Evolutionary conservation across 1,284 basidiomycete species (phyloP).

Genomic region (Ceratobasidium sp.): DNA sequence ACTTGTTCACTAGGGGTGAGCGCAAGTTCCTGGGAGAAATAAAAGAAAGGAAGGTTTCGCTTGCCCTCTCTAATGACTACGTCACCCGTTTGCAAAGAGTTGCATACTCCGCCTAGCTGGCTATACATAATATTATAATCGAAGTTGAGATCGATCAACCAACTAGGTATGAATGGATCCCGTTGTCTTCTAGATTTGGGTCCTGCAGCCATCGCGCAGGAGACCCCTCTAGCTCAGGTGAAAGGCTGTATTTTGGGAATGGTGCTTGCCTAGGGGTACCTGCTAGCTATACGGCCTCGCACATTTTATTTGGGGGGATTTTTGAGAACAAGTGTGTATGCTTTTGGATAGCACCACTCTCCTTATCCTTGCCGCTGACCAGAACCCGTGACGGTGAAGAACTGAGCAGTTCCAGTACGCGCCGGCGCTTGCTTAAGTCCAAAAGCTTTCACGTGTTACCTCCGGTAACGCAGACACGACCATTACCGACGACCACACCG

Average conservation of each 20-base stretch:
- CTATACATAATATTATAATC: conserved; percentile 52
- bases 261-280: too few species aligned
- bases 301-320: too few species aligned
- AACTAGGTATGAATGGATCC: too few species aligned
- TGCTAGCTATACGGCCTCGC: too few species aligned
- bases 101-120: conserved; percentile 58
- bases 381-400: neutral
- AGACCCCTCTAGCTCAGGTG: too few species aligned
- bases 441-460: neutral
- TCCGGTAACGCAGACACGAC: neutral
- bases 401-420: neutral
- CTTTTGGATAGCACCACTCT: too few species aligned
- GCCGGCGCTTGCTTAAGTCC: neutral
- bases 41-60: conserved; percentile 48
- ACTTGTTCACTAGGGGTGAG: neutral
- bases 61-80: conserved; percentile 62
- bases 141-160: too few species aligned
- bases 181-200: too few species aligned
- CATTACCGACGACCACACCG: neutral
- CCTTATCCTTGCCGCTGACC: neutral
- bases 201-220: too few species aligned
- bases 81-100: conserved; percentile 67
- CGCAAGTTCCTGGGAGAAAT: neutral
- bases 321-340: too few species aligned
- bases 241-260: too few species aligned